Evolutionary conservation across 2,329 filamentous ascomycete genomes (phyloP), one percentile per base, ranked within the genome.

Genomic region (Neurospora crassa): DNA sequence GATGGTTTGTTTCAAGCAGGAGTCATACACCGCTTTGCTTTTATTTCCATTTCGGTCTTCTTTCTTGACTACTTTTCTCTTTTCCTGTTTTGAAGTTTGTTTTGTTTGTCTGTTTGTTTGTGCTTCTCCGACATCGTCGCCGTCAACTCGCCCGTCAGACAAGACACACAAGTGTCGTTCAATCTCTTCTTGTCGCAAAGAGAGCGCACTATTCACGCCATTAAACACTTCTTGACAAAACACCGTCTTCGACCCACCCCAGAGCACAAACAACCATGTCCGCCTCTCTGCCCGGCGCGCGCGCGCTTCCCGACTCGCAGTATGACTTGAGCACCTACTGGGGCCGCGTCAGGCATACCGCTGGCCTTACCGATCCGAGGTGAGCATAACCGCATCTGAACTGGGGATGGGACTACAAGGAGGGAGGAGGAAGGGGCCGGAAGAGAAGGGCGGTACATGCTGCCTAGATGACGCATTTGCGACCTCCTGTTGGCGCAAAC

Each of bases 271-370:
- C 59, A 69, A 79, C 72, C 70, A 91, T 91, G 89, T 91, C 89
- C 71, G 84, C 89, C 72, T 90, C 89, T 34, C 81, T 91, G 41
- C 88, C 89, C 68, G 89, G 89, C 72, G 83, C 83, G 77, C 91
- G 95, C 81, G 93, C 97, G 81, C 87, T 97, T 75, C 96, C 96
- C 73, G 89, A 90, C 71, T 99, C 96, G 70, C 93, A 94, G 82
- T 95, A 96, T 87, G 93, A 99, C 80, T 86, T 99, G 78, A 89
- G 83, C 79, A 97, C 94, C 67, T 99, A 99, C 84, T 96, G 92
- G 92, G 96, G 96, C 75, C 90, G 96, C 72, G 96, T 98, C 78
- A 89, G 88, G 83, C 95, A 99, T 84, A 90, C 94, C 20, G 91
- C 92, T 73, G 90, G 94, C 77, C 90, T 99, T 77, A 92, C 94